Conservation (phyloP, 2,329 filamentous ascomycete species). For the Penicillium sp. region DNA sequence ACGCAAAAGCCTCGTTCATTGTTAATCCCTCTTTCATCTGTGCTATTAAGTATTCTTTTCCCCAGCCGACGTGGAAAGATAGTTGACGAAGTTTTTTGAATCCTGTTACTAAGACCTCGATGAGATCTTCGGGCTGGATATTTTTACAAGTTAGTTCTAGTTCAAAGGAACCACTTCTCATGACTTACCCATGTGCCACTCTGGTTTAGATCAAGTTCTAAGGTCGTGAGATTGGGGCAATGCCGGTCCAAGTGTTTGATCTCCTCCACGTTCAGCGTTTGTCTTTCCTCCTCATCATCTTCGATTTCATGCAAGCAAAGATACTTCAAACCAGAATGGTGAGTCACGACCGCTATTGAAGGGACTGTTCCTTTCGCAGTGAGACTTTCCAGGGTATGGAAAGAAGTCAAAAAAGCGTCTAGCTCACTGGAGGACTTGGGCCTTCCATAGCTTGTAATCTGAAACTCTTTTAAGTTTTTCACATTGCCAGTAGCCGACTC, state of each 20-base stretch:
- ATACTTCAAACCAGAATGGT: constrained; percentile 6
- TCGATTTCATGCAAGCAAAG: constrained; percentile 11
- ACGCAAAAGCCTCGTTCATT: neutral
- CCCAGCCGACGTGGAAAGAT: constrained; percentile 5
- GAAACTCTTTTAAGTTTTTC: constrained; percentile 4
- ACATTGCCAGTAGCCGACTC: constrained; percentile 1
- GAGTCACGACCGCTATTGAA: constrained; percentile 2
- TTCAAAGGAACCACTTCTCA: neutral
- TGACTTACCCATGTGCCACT: constrained; percentile 10
- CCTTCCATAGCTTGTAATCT: neutral
- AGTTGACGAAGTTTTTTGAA: constrained; percentile 4
- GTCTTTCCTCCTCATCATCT: neutral
- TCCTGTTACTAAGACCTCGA: constrained; percentile 3
- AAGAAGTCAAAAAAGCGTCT: constrained; percentile 7
- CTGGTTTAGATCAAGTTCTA: constrained; percentile 9
- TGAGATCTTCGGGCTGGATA: neutral
- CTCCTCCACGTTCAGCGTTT: neutral
- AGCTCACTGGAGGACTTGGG: neutral
- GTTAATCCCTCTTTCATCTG: neutral
- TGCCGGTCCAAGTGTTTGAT: neutral
- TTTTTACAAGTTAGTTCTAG: neutral
- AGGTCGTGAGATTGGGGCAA: constrained; percentile 1
- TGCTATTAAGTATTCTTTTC: neutral
- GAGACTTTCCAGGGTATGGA: constrained; percentile 6
- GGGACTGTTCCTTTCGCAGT: constrained; percentile 8